phyloP scores from a whole-genome alignment of 495 filamentous ascomycete species.

The Daldinia caldariorum region DNA sequence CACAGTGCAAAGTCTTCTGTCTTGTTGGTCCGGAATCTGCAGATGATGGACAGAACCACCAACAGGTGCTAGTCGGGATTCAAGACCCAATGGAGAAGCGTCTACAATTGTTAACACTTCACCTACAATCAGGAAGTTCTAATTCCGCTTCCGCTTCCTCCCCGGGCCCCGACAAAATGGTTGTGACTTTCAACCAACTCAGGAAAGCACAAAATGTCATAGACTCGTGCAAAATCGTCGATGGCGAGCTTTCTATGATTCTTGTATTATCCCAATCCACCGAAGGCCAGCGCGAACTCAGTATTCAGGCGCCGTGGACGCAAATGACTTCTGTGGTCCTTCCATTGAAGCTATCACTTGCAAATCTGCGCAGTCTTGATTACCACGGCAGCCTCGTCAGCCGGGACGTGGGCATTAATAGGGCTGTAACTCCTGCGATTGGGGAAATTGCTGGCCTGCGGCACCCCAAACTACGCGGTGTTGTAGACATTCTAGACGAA shows the following conservation, averaged over 20 bases:
- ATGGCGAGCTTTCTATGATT: constrained; percentile 73
- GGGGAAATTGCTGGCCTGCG: constrained; percentile 54
- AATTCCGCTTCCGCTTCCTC: constrained; percentile 16
- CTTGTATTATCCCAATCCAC: constrained; percentile 73
- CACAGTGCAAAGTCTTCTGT: constrained; percentile 70
- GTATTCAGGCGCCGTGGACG: constrained; percentile 80
- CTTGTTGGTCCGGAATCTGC: constrained; percentile 65
- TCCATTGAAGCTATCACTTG: constrained; percentile 54
- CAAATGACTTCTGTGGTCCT: constrained; percentile 64
- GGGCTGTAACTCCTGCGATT: constrained; percentile 46
- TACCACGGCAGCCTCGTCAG: constrained; percentile 50
- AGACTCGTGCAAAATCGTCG: constrained; percentile 78
- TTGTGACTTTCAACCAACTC: constrained; percentile 55
- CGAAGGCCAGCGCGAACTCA: constrained; percentile 70
- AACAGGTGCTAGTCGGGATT: constrained; percentile 71
- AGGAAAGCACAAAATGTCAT: constrained; percentile 68
- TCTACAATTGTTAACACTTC: constrained; percentile 72
- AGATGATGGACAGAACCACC: constrained; percentile 59
- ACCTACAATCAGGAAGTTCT: constrained; percentile 53
- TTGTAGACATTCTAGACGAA: constrained; percentile 71
- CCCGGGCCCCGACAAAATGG: constrained; percentile 39
- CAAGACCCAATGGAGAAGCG: constrained; percentile 72
- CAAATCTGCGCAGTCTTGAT: constrained; percentile 52
- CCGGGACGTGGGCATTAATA: constrained; percentile 43
- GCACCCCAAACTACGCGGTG: constrained; percentile 61